phyloP scores from a whole-genome alignment of 805 yeast genomes.

The Nakazawaea laoshanensis region DNA sequence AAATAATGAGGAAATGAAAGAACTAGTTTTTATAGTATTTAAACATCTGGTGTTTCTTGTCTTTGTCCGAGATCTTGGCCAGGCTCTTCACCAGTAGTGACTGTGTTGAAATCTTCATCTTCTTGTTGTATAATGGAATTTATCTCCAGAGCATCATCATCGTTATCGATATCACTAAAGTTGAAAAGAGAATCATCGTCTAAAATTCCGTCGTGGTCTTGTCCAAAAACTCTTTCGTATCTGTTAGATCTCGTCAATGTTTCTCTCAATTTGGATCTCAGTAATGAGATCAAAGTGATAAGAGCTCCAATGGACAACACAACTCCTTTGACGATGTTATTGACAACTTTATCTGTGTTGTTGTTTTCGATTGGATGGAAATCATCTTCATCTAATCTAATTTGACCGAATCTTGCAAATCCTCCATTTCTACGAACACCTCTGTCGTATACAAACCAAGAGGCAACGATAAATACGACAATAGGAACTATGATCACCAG shows the following conservation, averaged over 20 bases:
- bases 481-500: slow-evolving; percentile 52
- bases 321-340: slow-evolving; percentile 50
- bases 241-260: slow-evolving; percentile 18
- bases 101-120: slow-evolving; percentile 17
- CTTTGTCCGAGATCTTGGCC: too few species aligned
- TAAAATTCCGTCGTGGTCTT: slow-evolving; percentile 12
- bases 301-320: slow-evolving; percentile 35
- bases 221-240: slow-evolving; percentile 20
- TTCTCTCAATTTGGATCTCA: slow-evolving; percentile 12
- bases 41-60: too few species aligned
- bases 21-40: too few species aligned
- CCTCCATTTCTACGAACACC: slow-evolving; percentile 79
- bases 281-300: slow-evolving; percentile 14
- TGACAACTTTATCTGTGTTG: slow-evolving; percentile 48
- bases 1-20: too few species aligned
- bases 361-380: slow-evolving; percentile 50
- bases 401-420: slow-evolving; percentile 72
- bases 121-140: slow-evolving; percentile 28
- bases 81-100: slow-evolving; percentile 11
- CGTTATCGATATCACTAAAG: slow-evolving; percentile 20
- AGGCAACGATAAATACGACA: slow-evolving; percentile 39
- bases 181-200: slow-evolving; percentile 24
- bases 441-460: slow-evolving; percentile 68
- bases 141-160: slow-evolving; percentile 41
- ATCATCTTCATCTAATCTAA: slow-evolving; percentile 63